Evolutionary conservation across 176 grass and related monocot species (phyloP), one percentile per base, ranked within the genome.

Genomic region (Alloteropsis semialata): DNA sequence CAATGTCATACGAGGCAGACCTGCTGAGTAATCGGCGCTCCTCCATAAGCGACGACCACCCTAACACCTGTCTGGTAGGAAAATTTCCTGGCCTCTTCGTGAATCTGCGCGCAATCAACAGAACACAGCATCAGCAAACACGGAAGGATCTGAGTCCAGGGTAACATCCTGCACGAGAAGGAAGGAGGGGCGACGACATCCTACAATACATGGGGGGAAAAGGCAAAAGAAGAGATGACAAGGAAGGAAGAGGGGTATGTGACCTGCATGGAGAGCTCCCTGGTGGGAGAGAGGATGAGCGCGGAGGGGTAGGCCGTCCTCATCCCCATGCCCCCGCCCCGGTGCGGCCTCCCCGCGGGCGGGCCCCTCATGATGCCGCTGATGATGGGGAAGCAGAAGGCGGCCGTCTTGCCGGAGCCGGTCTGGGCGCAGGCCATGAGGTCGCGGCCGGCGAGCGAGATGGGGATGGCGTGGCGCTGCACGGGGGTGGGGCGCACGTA

Each of bases 251-350:
- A 10, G 2, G 19, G 5, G 9, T 3, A 51, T 2, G 3, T 11
- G 12, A 97, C 95, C 90, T 98, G 96, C 77, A 88, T 89, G 38
- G 96, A 98, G 54, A 98, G 92, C 86, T 98, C 96, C n/a, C 95
- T 80, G 19, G 95, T 97, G 19, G 95, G 95, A n/a, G 95, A 97
- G 3, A 97, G 83, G 32, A 97, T 94, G 83, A 97, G 81, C 19
- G 92, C 95, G 69, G 87, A 79, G 1, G 95, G 95, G 81, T 57
- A 94, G 0, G 88, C 90, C 3, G 84, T 91, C 77, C 95, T 76
- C 19, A 71, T 78, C 79, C 92, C 92, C 15, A 64, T 64, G 0
- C 61, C 61, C 0, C 60, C 29, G n/a, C n/a, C n/a, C n/a, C n/a
- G n/a, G n/a, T n/a, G n/a, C n/a, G n/a, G n/a, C n/a, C n/a, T n/a